Evolutionary conservation across 2,329 filamentous ascomycete genomes (phyloP).

Genomic region (Ascochyta viciae-villosae): DNA sequence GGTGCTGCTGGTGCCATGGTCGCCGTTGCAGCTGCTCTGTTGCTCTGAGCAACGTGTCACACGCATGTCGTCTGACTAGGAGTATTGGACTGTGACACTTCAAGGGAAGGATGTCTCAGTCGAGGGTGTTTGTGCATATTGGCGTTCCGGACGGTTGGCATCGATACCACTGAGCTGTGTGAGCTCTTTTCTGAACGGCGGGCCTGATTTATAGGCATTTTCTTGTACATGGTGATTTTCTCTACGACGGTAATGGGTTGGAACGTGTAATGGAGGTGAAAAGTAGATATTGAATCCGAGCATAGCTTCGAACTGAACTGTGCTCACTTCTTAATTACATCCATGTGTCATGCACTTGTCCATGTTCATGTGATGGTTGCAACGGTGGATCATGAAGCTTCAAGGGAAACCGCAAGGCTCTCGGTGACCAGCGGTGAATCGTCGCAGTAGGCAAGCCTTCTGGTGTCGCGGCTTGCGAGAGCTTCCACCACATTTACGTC

Average conservation of each 20-base stretch:
- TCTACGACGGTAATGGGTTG: not conserved
- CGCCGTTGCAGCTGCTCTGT: conserved; percentile 29
- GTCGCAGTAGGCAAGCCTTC: too few species aligned
- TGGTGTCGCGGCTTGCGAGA: too few species aligned
- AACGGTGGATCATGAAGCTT: too few species aligned
- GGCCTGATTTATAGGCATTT: conserved; percentile 13
- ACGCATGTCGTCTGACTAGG: not conserved
- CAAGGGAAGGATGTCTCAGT: not conserved
- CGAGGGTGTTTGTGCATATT: conserved; percentile 15
- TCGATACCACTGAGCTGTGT: conserved; percentile 28
- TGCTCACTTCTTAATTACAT: not conserved
- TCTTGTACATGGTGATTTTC: conserved; percentile 23
- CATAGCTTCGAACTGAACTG: not conserved
- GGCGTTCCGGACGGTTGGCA: conserved; percentile 21
- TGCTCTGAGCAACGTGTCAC: conserved; percentile 30
- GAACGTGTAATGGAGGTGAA: conserved; percentile 5
- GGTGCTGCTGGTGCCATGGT: conserved; percentile 33
- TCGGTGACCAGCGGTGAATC: too few species aligned
- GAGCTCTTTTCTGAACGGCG: conserved; percentile 5
- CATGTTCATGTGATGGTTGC: too few species aligned
- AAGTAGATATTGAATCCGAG: conserved; percentile 3
- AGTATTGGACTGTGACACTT: conserved; percentile 1
- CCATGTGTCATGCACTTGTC: too few species aligned
- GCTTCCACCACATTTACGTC: too few species aligned
- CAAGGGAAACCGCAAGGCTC: too few species aligned